These are phyloP conservation scores for Cryptosporidium sp. DNA, from an alignment of 169 alveolate species.

Conservation along the genomic window DNA sequence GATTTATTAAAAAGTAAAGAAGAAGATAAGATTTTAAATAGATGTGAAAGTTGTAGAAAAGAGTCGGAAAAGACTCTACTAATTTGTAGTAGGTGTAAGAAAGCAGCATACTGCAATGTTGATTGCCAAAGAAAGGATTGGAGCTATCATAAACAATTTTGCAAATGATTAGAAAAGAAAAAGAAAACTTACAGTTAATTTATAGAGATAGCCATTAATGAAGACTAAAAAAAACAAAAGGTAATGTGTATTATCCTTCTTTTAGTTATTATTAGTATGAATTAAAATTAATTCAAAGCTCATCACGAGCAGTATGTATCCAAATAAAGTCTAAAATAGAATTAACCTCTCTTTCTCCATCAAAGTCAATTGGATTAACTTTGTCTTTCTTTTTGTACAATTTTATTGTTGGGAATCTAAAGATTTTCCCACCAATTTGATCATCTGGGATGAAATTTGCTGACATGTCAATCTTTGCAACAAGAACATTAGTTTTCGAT, in stretches of 20 bases:
- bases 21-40: conserved; percentile 16
- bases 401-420: conserved; percentile 76
- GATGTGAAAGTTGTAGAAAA: conserved; percentile 83
- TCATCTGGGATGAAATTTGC: conserved; percentile 80
- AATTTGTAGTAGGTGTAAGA: conserved; percentile 88
- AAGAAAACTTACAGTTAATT: background rate
- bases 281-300: background rate
- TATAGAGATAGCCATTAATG: background rate
- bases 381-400: conserved; percentile 69
- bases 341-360: conserved; percentile 64
- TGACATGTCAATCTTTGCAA: conserved; percentile 88
- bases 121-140: conserved; percentile 90
- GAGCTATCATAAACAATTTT: conserved; percentile 86
- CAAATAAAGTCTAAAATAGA: conserved; percentile 59
- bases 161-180: conserved; percentile 74
- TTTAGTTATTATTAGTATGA: background rate
- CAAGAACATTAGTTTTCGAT: conserved; percentile 79
- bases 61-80: conserved; percentile 77
- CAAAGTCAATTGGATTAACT: conserved; percentile 47
- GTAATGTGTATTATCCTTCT: too few relatives aligned
- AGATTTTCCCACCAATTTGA: conserved; percentile 40
- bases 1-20: conserved; percentile 56
- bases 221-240: background rate
- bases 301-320: conserved; percentile 74
- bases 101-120: conserved; percentile 86